A percentile compares a stretch with the other conserved stretches of the same genome.
phyloP scores from a whole-genome alignment of 495 filamentous ascomycete species.

The Penicillium fimorum region DNA sequence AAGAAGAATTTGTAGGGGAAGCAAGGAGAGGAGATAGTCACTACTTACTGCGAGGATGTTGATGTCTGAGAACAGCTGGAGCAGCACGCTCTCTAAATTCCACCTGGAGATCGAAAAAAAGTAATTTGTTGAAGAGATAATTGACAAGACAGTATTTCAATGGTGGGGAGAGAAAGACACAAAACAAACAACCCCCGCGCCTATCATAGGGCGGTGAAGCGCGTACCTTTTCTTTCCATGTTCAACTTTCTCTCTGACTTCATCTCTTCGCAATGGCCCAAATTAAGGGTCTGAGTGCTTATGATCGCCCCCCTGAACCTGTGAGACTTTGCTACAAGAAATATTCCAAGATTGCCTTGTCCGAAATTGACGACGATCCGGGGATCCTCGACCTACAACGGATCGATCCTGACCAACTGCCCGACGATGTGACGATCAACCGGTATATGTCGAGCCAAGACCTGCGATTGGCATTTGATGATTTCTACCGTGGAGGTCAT shows the following conservation, averaged over 20 bases:
- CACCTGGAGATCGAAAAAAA: constrained; percentile 1
- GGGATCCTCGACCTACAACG: constrained; percentile 51
- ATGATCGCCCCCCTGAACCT: constrained; percentile 65
- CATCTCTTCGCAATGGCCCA: constrained; percentile 32
- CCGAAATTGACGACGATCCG: constrained; percentile 46
- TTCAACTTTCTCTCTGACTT: not conserved
- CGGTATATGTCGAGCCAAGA: constrained; percentile 34
- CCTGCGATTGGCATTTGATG: constrained; percentile 36
- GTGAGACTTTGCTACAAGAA: constrained; percentile 66
- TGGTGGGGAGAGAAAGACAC: constrained; percentile 32
- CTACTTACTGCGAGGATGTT: constrained; percentile 2
- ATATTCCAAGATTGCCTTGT: constrained; percentile 48
- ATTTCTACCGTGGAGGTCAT: constrained; percentile 29
- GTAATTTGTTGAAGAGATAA: constrained; percentile 28
- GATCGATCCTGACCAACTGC: constrained; percentile 32
- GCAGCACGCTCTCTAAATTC: constrained; percentile 6
- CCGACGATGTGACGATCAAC: constrained; percentile 26
- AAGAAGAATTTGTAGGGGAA: constrained; percentile 16
- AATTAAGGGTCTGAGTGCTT: constrained; percentile 59
- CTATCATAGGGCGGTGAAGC: constrained; percentile 34
- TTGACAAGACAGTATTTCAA: constrained; percentile 20
- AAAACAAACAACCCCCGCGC: constrained; percentile 40
- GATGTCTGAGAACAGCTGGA: constrained; percentile 9
- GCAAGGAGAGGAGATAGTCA: constrained; percentile 17
- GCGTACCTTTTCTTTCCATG: constrained; percentile 20